Conservation (phyloP, 495 filamentous ascomycete species). For the Podospora pseudocomata region DNA sequence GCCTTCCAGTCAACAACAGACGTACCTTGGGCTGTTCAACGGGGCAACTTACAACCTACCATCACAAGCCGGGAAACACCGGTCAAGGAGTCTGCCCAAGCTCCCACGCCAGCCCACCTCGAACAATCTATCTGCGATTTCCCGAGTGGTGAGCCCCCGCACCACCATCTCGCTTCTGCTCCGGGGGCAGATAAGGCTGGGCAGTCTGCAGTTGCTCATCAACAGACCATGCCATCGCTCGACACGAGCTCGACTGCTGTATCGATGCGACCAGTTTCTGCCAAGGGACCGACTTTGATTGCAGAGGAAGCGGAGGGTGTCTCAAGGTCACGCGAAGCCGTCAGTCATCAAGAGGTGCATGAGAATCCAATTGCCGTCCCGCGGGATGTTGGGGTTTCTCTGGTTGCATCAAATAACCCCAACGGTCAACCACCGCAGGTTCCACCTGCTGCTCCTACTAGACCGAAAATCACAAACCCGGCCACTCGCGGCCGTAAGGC, state of each 20-base stretch:
- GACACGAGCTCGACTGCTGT: background rate
- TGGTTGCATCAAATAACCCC: background rate
- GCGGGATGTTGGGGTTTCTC: background rate
- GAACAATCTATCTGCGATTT: background rate
- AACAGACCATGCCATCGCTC: background rate
- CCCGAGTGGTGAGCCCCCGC: background rate
- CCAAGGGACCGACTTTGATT: background rate
- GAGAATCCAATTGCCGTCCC: conserved; percentile 5
- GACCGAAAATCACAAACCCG: conserved; percentile 37
- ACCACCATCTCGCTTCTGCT: background rate
- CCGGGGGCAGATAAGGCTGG: background rate
- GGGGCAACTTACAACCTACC: background rate
- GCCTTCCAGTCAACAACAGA: background rate
- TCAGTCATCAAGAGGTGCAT: conserved; percentile 1
- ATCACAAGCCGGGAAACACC: background rate
- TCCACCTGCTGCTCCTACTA: conserved; percentile 7
- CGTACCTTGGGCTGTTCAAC: background rate
- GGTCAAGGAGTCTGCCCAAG: background rate
- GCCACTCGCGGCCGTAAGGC: conserved; percentile 50
- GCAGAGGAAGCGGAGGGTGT: background rate
- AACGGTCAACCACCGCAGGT: background rate
- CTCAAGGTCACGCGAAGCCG: conserved; percentile 6
- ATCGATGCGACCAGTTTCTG: background rate
- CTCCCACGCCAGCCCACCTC: background rate
- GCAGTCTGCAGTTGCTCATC: background rate